Evolutionary conservation across 2,329 filamentous ascomycete species (phyloP), one percentile per base, ranked within the genome.

Genomic region (Colletotrichum trifolii): DNA sequence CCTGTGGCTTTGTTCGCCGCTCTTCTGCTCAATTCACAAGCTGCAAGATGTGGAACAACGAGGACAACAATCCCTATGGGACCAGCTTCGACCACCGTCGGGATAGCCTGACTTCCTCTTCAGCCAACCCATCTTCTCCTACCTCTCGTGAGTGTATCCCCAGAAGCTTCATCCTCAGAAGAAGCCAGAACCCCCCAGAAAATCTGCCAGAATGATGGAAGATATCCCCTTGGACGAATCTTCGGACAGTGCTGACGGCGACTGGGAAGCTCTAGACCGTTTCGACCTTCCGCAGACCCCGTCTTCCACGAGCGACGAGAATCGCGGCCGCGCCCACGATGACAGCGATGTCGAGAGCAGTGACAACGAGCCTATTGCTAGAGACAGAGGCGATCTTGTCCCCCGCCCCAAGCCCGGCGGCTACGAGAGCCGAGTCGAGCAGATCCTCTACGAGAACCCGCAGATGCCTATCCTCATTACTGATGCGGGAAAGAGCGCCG

Each of bases 51-150:
- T 98, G 95, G 95, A 96, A 97, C 85, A 94, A 98, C 83, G 95
- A 98, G 81, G 93, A 98, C 76, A 98, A 98, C 81, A 98, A 98
- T 77, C 95, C 95, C 6, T 97, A 98, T 75, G 94, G 94, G 69
- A 88, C 84, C 73, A 95, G 93, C 78, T 97, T 97, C 82, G 92
- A 96, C 77, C 25, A 25, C 4, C 91, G 92, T 72, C 89, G 92
- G 73, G 92, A 96, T 78, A 92, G 92, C 67, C 88, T 91, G 76
- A 85, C 88, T 49, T 93, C 90, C 35, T 90, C 90, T 38, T 82
- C 84, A 47, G 83, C 84, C 17, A 88, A 91, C 74, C 88, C 89
- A 25, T 82, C 88, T 59, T 91, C 90, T 43, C 89, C 89, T 50
- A 79, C 77, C 47, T 75, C 80, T 57, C 83, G 78, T 76, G 80